Evolutionary conservation across 306 rosid genomes (phyloP).

Genomic region (Quillaja saponaria): DNA sequence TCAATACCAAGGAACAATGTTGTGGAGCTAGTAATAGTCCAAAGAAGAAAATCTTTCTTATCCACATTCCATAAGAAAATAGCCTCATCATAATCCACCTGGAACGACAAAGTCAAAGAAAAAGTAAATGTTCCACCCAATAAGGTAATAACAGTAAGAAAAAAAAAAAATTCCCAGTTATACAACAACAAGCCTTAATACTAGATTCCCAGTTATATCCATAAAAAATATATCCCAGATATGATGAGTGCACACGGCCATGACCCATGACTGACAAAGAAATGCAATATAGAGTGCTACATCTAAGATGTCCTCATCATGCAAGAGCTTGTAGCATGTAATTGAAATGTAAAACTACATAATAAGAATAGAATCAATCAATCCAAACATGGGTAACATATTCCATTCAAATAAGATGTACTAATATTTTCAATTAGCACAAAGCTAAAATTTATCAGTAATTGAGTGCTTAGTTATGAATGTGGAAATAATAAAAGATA

Average conservation of each 20-base stretch:
- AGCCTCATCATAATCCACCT: conserved; percentile 93
- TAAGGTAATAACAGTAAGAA: conserved; percentile 13
- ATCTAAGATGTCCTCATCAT: conserved; percentile 8
- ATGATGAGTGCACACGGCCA: too few relatives aligned
- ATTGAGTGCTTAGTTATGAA: not conserved
- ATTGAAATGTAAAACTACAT: too few relatives aligned
- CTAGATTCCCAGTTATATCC: too few relatives aligned
- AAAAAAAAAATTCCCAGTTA: conserved; percentile 24
- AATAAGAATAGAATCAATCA: too few relatives aligned
- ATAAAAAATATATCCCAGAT: too few relatives aligned
- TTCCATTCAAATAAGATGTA: conserved; percentile 9
- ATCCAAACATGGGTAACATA: conserved; percentile 13
- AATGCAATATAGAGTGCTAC: conserved; percentile 22
- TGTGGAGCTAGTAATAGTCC: conserved; percentile 76
- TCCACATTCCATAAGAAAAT: conserved; percentile 89
- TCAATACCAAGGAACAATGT: conserved; percentile 94
- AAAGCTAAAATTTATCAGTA: not conserved
- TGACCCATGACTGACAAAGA: too few relatives aligned
- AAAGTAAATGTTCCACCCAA: conserved; percentile 22
- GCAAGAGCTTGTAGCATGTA: conserved; percentile 22
- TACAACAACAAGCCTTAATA: too few relatives aligned
- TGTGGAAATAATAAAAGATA: not conserved
- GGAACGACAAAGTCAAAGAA: conserved; percentile 36
- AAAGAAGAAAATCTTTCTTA: conserved; percentile 94
- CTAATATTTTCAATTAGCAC: conserved; percentile 1